Percentiles rank a stretch among this genome's conserved stretches.
These are phyloP conservation scores for Orbilia brochopaga DNA, from an alignment of 2,329 filamentous ascomycete species.

Conservation along the genomic window DNA sequence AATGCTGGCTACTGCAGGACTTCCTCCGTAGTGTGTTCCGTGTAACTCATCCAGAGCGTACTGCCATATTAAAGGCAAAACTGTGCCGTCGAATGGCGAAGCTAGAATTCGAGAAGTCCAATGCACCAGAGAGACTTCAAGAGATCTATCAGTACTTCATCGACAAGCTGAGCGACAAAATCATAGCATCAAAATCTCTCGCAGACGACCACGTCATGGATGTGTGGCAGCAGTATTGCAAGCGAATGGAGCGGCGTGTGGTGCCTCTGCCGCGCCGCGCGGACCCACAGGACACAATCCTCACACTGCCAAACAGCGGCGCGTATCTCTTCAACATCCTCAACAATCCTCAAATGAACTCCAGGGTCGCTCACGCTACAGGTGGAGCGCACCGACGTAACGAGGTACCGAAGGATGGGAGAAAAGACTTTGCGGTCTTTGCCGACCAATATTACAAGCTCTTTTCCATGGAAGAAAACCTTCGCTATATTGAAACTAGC, in stretches of 20 bases:
- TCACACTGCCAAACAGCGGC: slow-evolving; percentile 60
- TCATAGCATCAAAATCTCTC: slow-evolving; percentile 56
- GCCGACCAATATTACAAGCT: slow-evolving; percentile 44
- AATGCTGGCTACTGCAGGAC: slow-evolving; percentile 61
- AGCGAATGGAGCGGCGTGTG: slow-evolving; percentile 58
- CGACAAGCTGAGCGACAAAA: slow-evolving; percentile 53
- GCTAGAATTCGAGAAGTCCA: slow-evolving; percentile 60
- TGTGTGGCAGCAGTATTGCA: slow-evolving; percentile 60
- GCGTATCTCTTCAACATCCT: slow-evolving; percentile 55
- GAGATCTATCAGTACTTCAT: slow-evolving; percentile 56
- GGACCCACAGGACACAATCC: slow-evolving; percentile 54
- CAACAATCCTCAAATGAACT: slow-evolving; percentile 4
- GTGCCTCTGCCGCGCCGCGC: slow-evolving; percentile 59
- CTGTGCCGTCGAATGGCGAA: slow-evolving; percentile 67
- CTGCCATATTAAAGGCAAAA: slow-evolving; percentile 62
- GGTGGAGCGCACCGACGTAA: slow-evolving; percentile 45
- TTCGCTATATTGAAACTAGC: slow-evolving; percentile 1
- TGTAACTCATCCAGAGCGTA: slow-evolving; percentile 57
- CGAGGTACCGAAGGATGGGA: slow-evolving; percentile 21
- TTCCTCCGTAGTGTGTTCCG: slow-evolving; percentile 60
- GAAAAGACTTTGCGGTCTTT: slow-evolving; percentile 40
- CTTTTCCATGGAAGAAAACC: slow-evolving; percentile 28
- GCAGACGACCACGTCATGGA: slow-evolving; percentile 56
- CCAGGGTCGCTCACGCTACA: slow-evolving; percentile 47
- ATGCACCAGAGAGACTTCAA: not conserved